Evolutionary conservation across 108 stramenopile species (phyloP).

Genomic region (Skeletonema menzelii): DNA sequence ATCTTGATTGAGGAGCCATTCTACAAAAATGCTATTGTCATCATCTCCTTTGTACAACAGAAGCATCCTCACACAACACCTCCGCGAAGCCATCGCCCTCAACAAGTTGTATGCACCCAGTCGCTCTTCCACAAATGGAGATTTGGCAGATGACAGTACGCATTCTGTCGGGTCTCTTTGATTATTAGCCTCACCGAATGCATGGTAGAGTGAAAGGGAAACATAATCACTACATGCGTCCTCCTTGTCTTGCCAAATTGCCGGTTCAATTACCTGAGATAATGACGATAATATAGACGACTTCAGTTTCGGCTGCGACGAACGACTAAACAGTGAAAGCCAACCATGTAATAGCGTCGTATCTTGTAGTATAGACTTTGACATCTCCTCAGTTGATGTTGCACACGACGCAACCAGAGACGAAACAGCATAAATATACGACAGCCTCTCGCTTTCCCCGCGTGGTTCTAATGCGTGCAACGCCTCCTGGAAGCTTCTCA

Average conservation of each 20-base stretch:
- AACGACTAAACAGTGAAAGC: conserved; percentile 38
- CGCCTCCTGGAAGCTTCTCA: conserved; percentile 24
- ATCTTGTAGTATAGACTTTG: conserved; percentile 24
- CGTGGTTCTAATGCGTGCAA: conserved; percentile 26
- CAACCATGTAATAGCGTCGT: conserved; percentile 36
- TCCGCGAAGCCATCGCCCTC: conserved; percentile 28
- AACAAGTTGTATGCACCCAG: conserved; percentile 36
- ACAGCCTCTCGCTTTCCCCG: conserved; percentile 31
- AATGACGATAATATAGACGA: conserved; percentile 36
- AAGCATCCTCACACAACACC: conserved; percentile 13
- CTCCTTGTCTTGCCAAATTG: conserved; percentile 14
- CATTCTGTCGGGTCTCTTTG: conserved; percentile 28
- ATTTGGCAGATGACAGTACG: conserved; percentile 38
- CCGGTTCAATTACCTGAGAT: conserved; percentile 39
- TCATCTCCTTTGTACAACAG: conserved; percentile 14
- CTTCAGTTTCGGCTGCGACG: conserved; percentile 41
- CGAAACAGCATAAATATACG: conserved; percentile 40
- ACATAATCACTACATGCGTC: conserved; percentile 17
- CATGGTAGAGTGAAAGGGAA: conserved; percentile 30
- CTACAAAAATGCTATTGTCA: conserved; percentile 15
- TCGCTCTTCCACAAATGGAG: conserved; percentile 45
- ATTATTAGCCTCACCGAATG: conserved; percentile 36
- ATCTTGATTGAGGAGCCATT: conserved; percentile 36
- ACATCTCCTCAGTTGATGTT: conserved; percentile 2
- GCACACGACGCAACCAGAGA: conserved; percentile 38